Evolutionary conservation across 2,329 filamentous ascomycete species (phyloP).

Genomic region (Xylariaceae sp.): DNA sequence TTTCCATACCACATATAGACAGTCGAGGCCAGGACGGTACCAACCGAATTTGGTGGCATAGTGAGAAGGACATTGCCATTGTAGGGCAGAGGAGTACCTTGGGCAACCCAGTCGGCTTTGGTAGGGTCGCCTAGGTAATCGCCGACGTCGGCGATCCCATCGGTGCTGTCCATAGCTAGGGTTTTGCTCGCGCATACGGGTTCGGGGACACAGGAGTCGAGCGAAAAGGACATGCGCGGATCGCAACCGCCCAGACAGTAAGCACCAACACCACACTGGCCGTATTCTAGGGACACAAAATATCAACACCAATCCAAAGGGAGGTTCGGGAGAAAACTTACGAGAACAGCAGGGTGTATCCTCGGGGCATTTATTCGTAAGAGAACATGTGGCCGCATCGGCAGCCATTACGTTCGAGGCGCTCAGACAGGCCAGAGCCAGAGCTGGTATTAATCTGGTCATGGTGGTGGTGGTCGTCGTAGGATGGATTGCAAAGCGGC

Average conservation of each 20-base stretch:
- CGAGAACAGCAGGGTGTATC: slow-evolving; percentile 74
- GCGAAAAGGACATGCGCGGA: slow-evolving; percentile 73
- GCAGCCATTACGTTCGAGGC: slow-evolving; percentile 33
- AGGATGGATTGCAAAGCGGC: not conserved
- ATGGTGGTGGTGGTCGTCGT: slow-evolving; percentile 18
- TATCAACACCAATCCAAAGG: not conserved
- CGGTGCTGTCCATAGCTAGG: slow-evolving; percentile 69
- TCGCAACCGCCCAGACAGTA: slow-evolving; percentile 97
- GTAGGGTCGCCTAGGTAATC: slow-evolving; percentile 83
- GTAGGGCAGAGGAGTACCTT: slow-evolving; percentile 68
- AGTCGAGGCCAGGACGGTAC: slow-evolving; percentile 79
- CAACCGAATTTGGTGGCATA: slow-evolving; percentile 80
- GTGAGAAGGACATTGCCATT: slow-evolving; percentile 74
- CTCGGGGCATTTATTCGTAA: slow-evolving; percentile 62
- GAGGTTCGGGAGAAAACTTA: slow-evolving; percentile 38
- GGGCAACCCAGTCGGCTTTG: slow-evolving; percentile 82
- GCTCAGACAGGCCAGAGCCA: slow-evolving; percentile 36
- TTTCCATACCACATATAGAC: slow-evolving; percentile 97
- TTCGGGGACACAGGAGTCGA: slow-evolving; percentile 80
- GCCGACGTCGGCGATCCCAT: slow-evolving; percentile 65
- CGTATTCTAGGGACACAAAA: slow-evolving; percentile 63
- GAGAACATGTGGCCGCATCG: slow-evolving; percentile 37
- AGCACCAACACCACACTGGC: slow-evolving; percentile 86
- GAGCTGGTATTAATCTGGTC: slow-evolving; percentile 23
- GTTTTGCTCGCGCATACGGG: slow-evolving; percentile 74